Percentiles rank a stretch among this genome's conserved stretches.
These are phyloP conservation scores for Ormosia emarginata DNA, from an alignment of 306 rosid species.

Conservation along the genomic window DNA sequence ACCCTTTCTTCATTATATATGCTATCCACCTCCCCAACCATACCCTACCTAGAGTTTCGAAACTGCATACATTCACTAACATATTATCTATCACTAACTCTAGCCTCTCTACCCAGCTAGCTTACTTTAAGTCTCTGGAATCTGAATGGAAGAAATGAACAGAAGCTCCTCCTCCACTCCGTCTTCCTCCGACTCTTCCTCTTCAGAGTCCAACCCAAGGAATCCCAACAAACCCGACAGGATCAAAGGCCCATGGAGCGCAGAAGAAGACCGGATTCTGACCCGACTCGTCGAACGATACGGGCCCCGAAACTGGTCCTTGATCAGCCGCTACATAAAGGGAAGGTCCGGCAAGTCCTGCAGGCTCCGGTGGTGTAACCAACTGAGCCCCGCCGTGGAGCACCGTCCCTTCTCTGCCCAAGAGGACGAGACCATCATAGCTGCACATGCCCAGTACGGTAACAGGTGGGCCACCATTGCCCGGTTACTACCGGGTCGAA, in stretches of 20 bases:
- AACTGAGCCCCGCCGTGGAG: constrained; percentile 82
- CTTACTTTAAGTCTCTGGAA: too few species aligned
- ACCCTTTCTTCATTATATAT: neutral
- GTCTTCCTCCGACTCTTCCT: constrained; percentile 64
- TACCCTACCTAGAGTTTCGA: neutral
- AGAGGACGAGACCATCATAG: constrained; percentile 76
- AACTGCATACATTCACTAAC: neutral
- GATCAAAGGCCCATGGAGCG: constrained; percentile 97
- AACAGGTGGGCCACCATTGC: constrained; percentile 99
- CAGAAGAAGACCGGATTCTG: constrained; percentile 80
- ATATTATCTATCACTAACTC: neutral
- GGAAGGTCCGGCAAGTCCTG: constrained; percentile 97
- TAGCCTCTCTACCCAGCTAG: neutral
- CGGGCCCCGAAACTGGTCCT: constrained; percentile 88
- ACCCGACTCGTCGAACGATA: constrained; percentile 75
- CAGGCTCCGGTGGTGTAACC: constrained; percentile 94
- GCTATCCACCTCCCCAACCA: neutral
- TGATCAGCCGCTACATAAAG: constrained; percentile 75
- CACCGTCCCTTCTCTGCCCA: constrained; percentile 77
- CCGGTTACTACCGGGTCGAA: constrained; percentile 80
- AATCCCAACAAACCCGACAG: constrained; percentile 33
- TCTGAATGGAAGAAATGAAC: constrained; percentile 38
- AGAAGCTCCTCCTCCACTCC: constrained; percentile 48
- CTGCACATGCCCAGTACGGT: constrained; percentile 73
- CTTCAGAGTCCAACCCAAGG: constrained; percentile 42